These are phyloP conservation scores for Leucosporidium yakuticum DNA, from an alignment of 768 basidiomycete genomes.

Conservation along the genomic window DNA sequence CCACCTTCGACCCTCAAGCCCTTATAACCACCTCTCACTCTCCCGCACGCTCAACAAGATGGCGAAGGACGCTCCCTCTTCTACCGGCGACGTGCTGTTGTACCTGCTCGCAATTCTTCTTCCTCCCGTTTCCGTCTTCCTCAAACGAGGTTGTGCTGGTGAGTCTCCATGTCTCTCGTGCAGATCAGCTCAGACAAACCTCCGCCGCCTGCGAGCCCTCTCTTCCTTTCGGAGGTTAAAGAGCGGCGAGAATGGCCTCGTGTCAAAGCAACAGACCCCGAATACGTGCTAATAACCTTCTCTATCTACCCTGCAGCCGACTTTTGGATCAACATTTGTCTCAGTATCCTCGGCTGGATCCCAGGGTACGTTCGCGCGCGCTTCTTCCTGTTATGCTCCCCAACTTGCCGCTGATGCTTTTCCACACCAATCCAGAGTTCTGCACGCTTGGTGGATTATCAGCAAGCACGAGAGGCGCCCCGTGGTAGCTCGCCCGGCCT, in stretches of 20 bases:
- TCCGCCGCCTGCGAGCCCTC: no score
- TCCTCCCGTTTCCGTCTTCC: neutral
- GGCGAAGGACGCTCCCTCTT: no score
- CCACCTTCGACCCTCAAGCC: no score
- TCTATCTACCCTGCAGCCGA: neutral
- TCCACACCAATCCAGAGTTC: neutral
- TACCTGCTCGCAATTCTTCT: neutral
- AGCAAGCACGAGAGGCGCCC: neutral
- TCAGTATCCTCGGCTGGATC: constrained; percentile 2
- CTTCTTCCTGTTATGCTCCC: no score
- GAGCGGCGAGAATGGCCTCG: no score
- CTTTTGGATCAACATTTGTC: constrained; percentile 2
- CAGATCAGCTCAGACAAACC: no score
- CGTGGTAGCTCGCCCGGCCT: neutral
- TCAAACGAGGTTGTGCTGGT: neutral
- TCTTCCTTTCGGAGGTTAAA: no score
- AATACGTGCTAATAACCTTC: no score
- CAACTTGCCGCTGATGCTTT: neutral
- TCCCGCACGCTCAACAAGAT: no score
- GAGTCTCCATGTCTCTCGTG: neutral
- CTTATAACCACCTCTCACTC: no score
- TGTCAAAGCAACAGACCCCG: no score
- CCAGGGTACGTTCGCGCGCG: neutral
- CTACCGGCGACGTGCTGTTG: neutral
- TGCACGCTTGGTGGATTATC: constrained; percentile 16